Evolutionary conservation across 305 asterid genomes (phyloP), one percentile per base, ranked within the genome.

Genomic region (Solanum hybrid): DNA sequence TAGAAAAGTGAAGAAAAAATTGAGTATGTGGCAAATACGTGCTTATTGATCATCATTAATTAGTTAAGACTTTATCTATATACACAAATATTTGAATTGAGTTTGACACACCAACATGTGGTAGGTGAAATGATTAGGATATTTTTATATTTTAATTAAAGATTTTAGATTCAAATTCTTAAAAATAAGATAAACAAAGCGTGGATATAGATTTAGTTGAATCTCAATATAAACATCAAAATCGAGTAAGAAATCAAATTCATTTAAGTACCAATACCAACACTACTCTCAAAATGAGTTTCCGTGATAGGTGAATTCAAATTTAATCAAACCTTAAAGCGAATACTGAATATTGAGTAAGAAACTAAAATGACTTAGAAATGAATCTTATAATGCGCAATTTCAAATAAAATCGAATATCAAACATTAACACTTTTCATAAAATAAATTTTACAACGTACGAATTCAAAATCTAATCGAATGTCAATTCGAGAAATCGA

Each of bases 81-180:
- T 10, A 10, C 6, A 31, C 27, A 57, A 31, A 20, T 14, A 79
- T 36, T 37, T 81, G 7, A 38, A 81, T 24, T 36, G 86, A 80
- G n/a, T 81, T 51, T 83, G 88, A 10, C 29, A 81, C 15, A 27
- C 22, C 34, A 72, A 12, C 78, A 73, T 72, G 78, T 26, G 78
- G 32, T 72, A 0, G 78, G 33, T 72, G 20, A 14, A 70, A 70
- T 24, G 31, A 70, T 70, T 70, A 10, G 24, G 26, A 61, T 4
- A 24, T n/a, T 11, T n/a, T n/a, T n/a, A 61, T 61, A 51, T 15
- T 51, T 51, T 51, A 51, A 51, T 51, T 51, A 51, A 51, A 51
- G 22, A 51, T 61, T 61, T 45, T 0, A 7, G 0, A 61, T 7
- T 61, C 0, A 61, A 17, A 61, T 68, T 0, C n/a, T 0, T 68